Evolutionary conservation across 805 yeast genomes (phyloP).

Genomic region (Hanseniaspora mollemarum): DNA sequence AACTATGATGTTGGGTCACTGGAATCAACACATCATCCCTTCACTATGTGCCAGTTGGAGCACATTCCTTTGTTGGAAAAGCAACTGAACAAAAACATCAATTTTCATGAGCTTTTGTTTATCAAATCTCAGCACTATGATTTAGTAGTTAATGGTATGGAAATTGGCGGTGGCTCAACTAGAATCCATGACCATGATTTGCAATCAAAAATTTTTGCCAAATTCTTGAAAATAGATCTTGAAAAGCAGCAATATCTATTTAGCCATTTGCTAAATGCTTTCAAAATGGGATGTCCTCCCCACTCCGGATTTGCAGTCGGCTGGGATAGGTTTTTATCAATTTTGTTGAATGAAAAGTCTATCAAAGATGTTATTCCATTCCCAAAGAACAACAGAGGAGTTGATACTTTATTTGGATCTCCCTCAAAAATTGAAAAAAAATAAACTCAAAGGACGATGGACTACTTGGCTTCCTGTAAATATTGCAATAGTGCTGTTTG

Average conservation of each 20-base stretch:
- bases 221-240: slow-evolving; percentile 48
- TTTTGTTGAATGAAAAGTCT: slow-evolving; percentile 63
- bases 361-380: slow-evolving; percentile 92
- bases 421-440: slow-evolving; percentile 40
- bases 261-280: slow-evolving; percentile 75
- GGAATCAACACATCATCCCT: slow-evolving; percentile 90
- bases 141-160: slow-evolving; percentile 85
- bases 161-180: slow-evolving; percentile 93
- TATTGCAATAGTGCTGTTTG: slow-evolving; percentile 6
- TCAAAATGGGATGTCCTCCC: slow-evolving; percentile 91
- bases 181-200: slow-evolving; percentile 80
- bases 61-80: background rate
- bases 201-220: slow-evolving; percentile 60
- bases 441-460: background rate
- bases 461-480: background rate
- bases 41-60: slow-evolving; percentile 53
- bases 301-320: slow-evolving; percentile 97
- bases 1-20: slow-evolving; percentile 36
- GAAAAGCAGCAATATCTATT: slow-evolving; percentile 39
- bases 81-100: background rate
- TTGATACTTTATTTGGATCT: slow-evolving; percentile 76
- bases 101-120: slow-evolving; percentile 40
- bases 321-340: slow-evolving; percentile 84
- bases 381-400: slow-evolving; percentile 83
- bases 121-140: slow-evolving; percentile 90